A percentile compares a stretch with the other conserved stretches of the same genome.
Evolutionary conservation across 2,329 filamentous ascomycete species (phyloP).

Genomic region (Aspergillus floridensis): DNA sequence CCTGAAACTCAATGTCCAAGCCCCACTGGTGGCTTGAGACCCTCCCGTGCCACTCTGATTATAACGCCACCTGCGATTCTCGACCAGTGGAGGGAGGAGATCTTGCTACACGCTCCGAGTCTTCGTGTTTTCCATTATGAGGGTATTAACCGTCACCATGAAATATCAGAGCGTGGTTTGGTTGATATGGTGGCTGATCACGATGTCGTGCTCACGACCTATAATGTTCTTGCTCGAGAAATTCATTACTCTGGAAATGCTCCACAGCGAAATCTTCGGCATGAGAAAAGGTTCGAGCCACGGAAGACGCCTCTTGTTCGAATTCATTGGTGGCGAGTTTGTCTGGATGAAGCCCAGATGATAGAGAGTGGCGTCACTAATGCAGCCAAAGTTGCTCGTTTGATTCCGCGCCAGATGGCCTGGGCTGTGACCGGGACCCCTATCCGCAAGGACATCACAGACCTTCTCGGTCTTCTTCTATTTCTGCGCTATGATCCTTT

Average conservation of each 20-base stretch:
- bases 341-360: constrained; percentile 74
- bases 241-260: constrained; percentile 71
- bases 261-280: constrained; percentile 67
- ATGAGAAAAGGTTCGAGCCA: constrained; percentile 62
- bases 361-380: constrained; percentile 84
- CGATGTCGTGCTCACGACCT: constrained; percentile 63
- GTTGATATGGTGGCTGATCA: constrained; percentile 47
- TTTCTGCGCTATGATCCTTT: constrained; percentile 81
- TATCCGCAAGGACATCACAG: constrained; percentile 72
- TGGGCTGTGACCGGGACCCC: constrained; percentile 95
- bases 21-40: constrained; percentile 26
- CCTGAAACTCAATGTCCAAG: constrained; percentile 15
- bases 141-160: constrained; percentile 47
- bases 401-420: constrained; percentile 78
- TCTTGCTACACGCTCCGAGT: constrained; percentile 56
- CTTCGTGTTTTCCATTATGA: constrained; percentile 58
- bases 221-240: constrained; percentile 71
- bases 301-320: constrained; percentile 73
- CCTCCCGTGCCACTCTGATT: constrained; percentile 59
- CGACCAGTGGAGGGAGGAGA: constrained; percentile 62
- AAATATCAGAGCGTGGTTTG: constrained; percentile 39
- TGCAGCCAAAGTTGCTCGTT: constrained; percentile 73
- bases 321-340: constrained; percentile 84
- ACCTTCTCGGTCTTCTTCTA: constrained; percentile 74
- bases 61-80: constrained; percentile 62